phyloP scores from a whole-genome alignment of 2,329 filamentous ascomycete species.

The Aspergillus caelatus region DNA sequence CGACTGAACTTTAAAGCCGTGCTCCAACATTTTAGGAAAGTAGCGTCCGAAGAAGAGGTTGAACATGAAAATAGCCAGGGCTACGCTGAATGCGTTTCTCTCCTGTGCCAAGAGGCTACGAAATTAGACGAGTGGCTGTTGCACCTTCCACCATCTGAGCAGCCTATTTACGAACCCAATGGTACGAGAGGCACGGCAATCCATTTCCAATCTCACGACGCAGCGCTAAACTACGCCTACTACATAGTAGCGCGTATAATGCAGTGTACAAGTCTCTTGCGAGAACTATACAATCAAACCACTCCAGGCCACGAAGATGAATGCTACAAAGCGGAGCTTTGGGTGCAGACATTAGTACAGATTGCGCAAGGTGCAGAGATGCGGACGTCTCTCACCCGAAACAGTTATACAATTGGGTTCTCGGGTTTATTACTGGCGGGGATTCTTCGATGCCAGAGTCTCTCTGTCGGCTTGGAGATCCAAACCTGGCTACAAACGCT shows the following conservation, averaged over 20 bases:
- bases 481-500: conserved; percentile 24
- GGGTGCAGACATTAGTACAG: conserved; percentile 17
- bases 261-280: conserved; percentile 22
- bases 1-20: conserved; percentile 14
- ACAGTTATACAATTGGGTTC: conserved; percentile 31
- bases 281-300: neutral
- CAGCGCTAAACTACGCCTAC: conserved; percentile 29
- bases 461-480: conserved; percentile 17
- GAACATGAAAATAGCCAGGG: too few relatives aligned
- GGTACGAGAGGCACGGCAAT: neutral
- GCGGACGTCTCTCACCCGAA: conserved; percentile 15
- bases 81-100: too few relatives aligned
- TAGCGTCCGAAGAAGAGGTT: too few relatives aligned
- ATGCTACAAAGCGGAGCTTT: conserved; percentile 13
- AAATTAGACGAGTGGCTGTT: conserved; percentile 23
- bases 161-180: conserved; percentile 12
- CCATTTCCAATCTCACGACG: conserved; percentile 24
- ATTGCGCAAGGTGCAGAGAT: conserved; percentile 21
- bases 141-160: conserved; percentile 17
- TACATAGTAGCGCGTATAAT: conserved; percentile 27
- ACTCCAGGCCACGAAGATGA: neutral
- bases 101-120: neutral
- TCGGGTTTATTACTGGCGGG: conserved; percentile 26
- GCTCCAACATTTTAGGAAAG: too few relatives aligned
- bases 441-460: conserved; percentile 23